Base-by-base conservation (phyloP, 139 green algal genomes). In the Dunaliella primolecta region DNA sequence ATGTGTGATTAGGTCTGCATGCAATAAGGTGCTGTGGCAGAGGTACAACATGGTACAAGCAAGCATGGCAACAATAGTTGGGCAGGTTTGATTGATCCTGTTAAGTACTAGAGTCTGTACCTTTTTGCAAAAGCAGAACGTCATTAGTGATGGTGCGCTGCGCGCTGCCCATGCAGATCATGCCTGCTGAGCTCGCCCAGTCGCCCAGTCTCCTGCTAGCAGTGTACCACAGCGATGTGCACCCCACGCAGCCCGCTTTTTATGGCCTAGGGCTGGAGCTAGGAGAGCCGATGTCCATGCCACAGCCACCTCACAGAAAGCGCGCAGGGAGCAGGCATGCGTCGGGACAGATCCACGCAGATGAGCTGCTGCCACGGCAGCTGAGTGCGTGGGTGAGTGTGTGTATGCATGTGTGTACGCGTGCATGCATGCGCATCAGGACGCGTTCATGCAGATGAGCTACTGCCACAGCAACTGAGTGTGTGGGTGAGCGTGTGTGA, bases 401-500 rank as follows among this genome's bases (percentile, higher is more conserved):
- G 77, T 32, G 32, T 82, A 25, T 55, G 33, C 27, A 25, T 55
- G 7, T 32, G 77, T 82, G 77, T 82, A 25, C 77, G 34, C 33
- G 34, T 55, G 77, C 33, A 21, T 55, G 77, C 21, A 21, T 82
- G 77, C 33, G 77, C 46, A 25, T 64, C 21, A 56, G 77, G 3
- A 25, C 46, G 77, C 21, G 77, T 82, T n/a, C n/a, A n/a, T n/a
- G n/a, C n/a, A n/a, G n/a, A n/a, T n/a, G n/a, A n/a, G n/a, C n/a
- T n/a, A n/a, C n/a, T n/a, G n/a, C n/a, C n/a, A n/a, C n/a, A n/a
- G n/a, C n/a, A n/a, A n/a, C n/a, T n/a, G 32, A 24, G 77, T 46
- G 77, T 82, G 77, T 82, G 77, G 38, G 77, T 82, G 21, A 32
- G 77, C 21, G 77, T 82, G 77, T 56, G 34, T 64, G 46, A 25